phyloP scores from a whole-genome alignment of 345 rosid species.

The thale cress (Arabidopsis thaliana) region TAIR10.1 NC_003070.9:1728001-1728500 shows the following conservation, averaged over 20 bases:
- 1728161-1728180: slow-evolving; percentile 53
- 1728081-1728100: slow-evolving; percentile 69
- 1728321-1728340: neutral
- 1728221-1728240: neutral
- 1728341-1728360: neutral
- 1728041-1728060: slow-evolving; percentile 76
- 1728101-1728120: slow-evolving; percentile 69
- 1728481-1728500: no score
- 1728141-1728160: slow-evolving; percentile 31
- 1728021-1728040: slow-evolving; percentile 67
- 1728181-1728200: neutral
- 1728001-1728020: slow-evolving; percentile 77
- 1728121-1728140: slow-evolving; percentile 39
- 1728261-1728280: neutral
- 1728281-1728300: neutral
- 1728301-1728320: neutral
- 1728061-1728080: slow-evolving; percentile 73
- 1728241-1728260: neutral
- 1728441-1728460: neutral
- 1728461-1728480: no score
- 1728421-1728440: neutral
- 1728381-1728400: neutral
- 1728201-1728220: neutral
- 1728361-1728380: neutral
- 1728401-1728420: neutral